Conservation (phyloP, 2,329 filamentous ascomycete species). For the Venturiaceae sp. region DNA sequence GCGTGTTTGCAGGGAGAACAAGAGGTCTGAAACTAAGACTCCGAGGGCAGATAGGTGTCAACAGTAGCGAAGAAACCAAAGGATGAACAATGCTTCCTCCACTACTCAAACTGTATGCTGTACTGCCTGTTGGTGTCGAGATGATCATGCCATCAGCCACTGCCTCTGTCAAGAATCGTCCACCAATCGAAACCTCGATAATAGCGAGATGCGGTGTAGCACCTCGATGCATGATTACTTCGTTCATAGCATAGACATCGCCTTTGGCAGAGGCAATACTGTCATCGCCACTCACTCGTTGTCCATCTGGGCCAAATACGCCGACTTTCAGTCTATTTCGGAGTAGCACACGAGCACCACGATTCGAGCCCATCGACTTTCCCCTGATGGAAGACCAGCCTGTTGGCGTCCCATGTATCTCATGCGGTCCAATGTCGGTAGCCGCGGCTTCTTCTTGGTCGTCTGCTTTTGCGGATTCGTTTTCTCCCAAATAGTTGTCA, state of each 20-base stretch:
- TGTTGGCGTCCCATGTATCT: conserved; percentile 16
- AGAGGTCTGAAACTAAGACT: conserved; percentile 87
- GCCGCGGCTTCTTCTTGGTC: background rate
- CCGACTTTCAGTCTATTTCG: conserved; percentile 82
- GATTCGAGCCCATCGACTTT: conserved; percentile 67
- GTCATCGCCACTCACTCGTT: conserved; percentile 11
- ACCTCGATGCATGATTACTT: conserved; percentile 87
- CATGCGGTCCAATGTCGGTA: background rate
- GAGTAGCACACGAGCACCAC: conserved; percentile 72
- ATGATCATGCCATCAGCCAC: conserved; percentile 94
- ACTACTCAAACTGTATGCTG: conserved; percentile 87
- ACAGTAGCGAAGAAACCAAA: conserved; percentile 73
- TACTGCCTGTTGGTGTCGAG: conserved; percentile 87
- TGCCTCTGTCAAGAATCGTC: conserved; percentile 82
- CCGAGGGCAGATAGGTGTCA: conserved; percentile 90
- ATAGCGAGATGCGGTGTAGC: conserved; percentile 83
- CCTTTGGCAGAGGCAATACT: conserved; percentile 17
- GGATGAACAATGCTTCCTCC: conserved; percentile 94
- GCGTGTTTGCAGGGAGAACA: conserved; percentile 77
- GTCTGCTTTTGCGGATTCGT: background rate
- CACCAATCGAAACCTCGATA: conserved; percentile 84
- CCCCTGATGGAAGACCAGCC: conserved; percentile 68
- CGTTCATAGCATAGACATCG: conserved; percentile 67
- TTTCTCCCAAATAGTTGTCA: conserved; percentile 10
- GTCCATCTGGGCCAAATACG: conserved; percentile 62